These are phyloP conservation scores for Clitoria ternatea DNA, from an alignment of 306 rosid species.

Conservation along the genomic window DNA sequence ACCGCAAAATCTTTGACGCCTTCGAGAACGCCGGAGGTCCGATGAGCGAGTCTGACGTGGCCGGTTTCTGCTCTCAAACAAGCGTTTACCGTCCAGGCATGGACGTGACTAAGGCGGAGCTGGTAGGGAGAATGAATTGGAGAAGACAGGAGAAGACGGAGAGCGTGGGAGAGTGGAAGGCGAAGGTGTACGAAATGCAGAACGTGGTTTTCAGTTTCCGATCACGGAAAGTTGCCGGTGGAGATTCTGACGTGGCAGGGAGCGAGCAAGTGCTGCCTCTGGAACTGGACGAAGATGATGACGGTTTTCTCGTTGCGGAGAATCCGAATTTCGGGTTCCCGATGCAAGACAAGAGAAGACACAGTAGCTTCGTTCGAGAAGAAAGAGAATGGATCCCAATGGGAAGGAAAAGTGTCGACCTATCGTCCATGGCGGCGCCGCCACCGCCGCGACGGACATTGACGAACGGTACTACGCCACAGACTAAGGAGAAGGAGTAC, in stretches of 20 bases:
- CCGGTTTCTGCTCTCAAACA: constrained; percentile 73
- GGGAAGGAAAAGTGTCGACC: constrained; percentile 76
- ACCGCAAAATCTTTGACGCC: constrained; percentile 64
- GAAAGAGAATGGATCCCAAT: constrained; percentile 67
- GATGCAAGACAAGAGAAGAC: constrained; percentile 51
- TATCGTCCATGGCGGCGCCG: constrained; percentile 31
- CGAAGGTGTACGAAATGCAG: constrained; percentile 69
- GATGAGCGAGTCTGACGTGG: constrained; percentile 64
- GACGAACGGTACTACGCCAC: constrained; percentile 29
- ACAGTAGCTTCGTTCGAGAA: constrained; percentile 74
- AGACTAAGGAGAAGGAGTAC: constrained; percentile 73
- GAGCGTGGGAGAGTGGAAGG: constrained; percentile 79
- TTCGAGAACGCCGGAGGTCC: constrained; percentile 75
- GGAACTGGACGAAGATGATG: constrained; percentile 88
- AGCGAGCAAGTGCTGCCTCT: constrained; percentile 77
- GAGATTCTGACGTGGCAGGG: constrained; percentile 63
- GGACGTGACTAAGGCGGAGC: constrained; percentile 84
- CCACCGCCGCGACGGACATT: constrained; percentile 38
- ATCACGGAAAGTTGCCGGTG: constrained; percentile 57
- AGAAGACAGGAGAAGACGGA: constrained; percentile 82
- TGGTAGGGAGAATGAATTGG: constrained; percentile 79
- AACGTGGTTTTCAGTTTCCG: constrained; percentile 84
- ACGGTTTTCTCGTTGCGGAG: constrained; percentile 77
- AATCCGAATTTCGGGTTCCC: constrained; percentile 57
- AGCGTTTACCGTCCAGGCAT: constrained; percentile 84